phyloP scores from a whole-genome alignment of 2,329 filamentous ascomycete species.

The Neofusicoccum cordaticola region DNA sequence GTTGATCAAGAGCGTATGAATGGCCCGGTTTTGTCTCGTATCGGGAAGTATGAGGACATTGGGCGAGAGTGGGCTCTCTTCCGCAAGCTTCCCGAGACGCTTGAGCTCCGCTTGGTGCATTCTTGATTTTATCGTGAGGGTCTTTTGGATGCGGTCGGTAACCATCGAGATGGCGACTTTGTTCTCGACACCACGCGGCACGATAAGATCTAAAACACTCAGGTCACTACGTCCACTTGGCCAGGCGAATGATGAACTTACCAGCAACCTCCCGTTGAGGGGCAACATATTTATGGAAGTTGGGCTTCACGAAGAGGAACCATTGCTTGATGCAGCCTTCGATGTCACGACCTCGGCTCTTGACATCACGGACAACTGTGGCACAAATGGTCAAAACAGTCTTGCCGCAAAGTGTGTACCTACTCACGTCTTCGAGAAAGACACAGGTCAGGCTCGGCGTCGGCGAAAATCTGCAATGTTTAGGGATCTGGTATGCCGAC shows the following conservation, averaged over 20 bases:
- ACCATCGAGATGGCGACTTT: conserved; percentile 94
- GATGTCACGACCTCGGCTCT: conserved; percentile 83
- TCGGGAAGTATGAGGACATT: conserved; percentile 72
- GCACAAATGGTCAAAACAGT: conserved; percentile 17
- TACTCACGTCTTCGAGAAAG: conserved; percentile 76
- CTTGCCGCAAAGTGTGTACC: background rate
- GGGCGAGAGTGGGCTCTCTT: conserved; percentile 68
- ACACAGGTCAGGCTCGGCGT: conserved; percentile 92
- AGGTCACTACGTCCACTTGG: background rate
- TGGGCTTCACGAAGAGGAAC: conserved; percentile 95
- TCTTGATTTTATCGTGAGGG: conserved; percentile 79
- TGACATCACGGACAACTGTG: conserved; percentile 79
- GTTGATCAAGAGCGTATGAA: conserved; percentile 87
- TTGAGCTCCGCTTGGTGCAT: conserved; percentile 77
- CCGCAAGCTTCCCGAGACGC: conserved; percentile 69
- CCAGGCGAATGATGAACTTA: conserved; percentile 36
- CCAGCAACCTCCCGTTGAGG: conserved; percentile 84
- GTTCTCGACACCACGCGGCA: conserved; percentile 93
- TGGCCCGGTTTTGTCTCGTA: conserved; percentile 77
- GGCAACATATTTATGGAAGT: conserved; percentile 90
- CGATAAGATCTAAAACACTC: conserved; percentile 69
- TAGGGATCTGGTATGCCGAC: background rate
- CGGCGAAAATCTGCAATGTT: conserved; percentile 73
- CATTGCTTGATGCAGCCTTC: conserved; percentile 98
- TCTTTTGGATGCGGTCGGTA: conserved; percentile 85